Evolutionary conservation across 768 basidiomycete species (phyloP).

Genomic region (Tricholoma sp.): DNA sequence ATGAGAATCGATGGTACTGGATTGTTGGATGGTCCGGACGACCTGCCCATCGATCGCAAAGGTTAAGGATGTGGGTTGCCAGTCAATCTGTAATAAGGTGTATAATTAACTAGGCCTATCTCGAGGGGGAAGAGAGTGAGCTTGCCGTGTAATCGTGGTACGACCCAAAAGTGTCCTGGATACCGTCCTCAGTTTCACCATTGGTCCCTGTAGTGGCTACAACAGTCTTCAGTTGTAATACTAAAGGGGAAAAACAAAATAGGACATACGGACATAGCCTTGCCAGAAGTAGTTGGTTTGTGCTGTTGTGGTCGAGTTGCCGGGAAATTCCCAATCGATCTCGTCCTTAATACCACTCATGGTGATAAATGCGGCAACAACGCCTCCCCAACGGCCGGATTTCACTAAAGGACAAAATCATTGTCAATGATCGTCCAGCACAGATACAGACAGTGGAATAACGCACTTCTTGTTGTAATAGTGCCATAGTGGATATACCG

Average conservation of each 20-base stretch:
- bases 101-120: neutral
- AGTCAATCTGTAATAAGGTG: slow-evolving; percentile 55
- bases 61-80: slow-evolving; percentile 62
- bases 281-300: slow-evolving; percentile 86
- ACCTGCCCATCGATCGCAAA: slow-evolving; percentile 68
- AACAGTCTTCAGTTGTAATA: neutral
- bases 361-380: slow-evolving; percentile 81
- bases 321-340: slow-evolving; percentile 86
- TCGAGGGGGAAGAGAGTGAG: slow-evolving; percentile 4
- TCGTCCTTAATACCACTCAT: slow-evolving; percentile 85
- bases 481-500: slow-evolving; percentile 79
- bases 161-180: slow-evolving; percentile 60
- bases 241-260: neutral
- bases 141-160: slow-evolving; percentile 76
- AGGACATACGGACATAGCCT: slow-evolving; percentile 54
- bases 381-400: slow-evolving; percentile 73
- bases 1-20: slow-evolving; percentile 49
- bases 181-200: slow-evolving; percentile 41
- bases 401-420: slow-evolving; percentile 44
- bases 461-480: slow-evolving; percentile 57
- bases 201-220: slow-evolving; percentile 38
- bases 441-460: neutral
- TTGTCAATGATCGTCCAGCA: neutral
- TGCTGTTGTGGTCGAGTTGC: slow-evolving; percentile 50
- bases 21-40: slow-evolving; percentile 63